Evolutionary conservation across 2,329 filamentous ascomycete species (phyloP).

Genomic region (Scytalidium lignicola): DNA sequence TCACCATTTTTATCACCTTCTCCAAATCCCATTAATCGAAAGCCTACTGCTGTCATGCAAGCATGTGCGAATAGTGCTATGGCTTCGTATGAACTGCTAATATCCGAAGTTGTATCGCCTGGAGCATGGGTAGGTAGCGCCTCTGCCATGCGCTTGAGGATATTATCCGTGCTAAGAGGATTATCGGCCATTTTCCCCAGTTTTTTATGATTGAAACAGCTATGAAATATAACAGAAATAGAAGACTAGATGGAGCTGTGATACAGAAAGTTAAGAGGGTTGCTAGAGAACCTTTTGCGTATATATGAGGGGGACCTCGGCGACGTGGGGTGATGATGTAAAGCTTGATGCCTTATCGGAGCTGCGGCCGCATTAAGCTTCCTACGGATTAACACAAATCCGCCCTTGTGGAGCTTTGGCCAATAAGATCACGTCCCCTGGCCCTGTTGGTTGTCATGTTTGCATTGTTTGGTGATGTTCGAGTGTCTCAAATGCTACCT

Average conservation of each 20-base stretch:
- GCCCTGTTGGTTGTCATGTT: too few relatives aligned
- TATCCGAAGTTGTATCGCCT: constrained; percentile 51
- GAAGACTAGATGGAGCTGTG: too few relatives aligned
- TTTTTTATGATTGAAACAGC: not conserved
- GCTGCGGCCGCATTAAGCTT: not conserved
- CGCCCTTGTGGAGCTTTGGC: not conserved
- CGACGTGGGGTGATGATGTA: not conserved
- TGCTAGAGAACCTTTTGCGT: not conserved
- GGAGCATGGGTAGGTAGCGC: constrained; percentile 50
- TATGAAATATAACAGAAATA: too few relatives aligned
- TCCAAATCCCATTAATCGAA: constrained; percentile 75
- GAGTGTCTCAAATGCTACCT: too few relatives aligned
- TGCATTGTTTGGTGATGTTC: too few relatives aligned
- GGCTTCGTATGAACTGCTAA: constrained; percentile 73
- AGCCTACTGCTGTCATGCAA: constrained; percentile 74
- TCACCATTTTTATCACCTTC: constrained; percentile 73
- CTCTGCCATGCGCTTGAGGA: constrained; percentile 54
- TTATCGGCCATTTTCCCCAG: constrained; percentile 23
- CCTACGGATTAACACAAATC: not conserved
- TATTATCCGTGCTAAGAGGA: constrained; percentile 37
- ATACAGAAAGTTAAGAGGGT: too few relatives aligned
- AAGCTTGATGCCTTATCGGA: not conserved
- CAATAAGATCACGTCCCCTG: not conserved
- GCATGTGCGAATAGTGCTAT: constrained; percentile 80
- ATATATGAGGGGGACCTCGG: not conserved